Conservation (phyloP, 441 rosid species). For the Gossypium davidsonii region DNA sequence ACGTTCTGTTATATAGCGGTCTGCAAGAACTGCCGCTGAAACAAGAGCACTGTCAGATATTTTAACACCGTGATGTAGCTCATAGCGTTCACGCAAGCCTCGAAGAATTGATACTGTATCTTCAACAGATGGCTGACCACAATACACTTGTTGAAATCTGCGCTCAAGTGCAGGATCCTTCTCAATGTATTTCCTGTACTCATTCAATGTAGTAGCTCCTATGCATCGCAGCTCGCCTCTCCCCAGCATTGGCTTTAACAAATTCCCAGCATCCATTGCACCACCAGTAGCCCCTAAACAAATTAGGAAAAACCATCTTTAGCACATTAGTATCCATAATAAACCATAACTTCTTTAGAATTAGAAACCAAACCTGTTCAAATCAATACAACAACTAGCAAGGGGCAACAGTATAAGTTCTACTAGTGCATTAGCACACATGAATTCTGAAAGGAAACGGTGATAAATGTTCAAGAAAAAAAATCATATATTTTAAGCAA, state of each 20-base stretch:
- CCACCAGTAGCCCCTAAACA: constrained; percentile 62
- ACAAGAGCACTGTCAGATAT: constrained; percentile 74
- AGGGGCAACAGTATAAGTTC: not conserved
- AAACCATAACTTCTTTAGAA: not conserved
- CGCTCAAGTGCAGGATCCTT: constrained; percentile 78
- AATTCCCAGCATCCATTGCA: constrained; percentile 79
- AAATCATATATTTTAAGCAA: not conserved
- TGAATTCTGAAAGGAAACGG: not conserved
- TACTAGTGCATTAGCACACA: not conserved
- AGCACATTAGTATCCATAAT: not conserved
- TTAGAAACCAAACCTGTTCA: not conserved
- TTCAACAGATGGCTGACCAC: constrained; percentile 71
- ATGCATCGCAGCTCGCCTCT: constrained; percentile 77
- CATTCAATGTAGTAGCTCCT: constrained; percentile 71
- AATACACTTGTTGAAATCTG: constrained; percentile 72
- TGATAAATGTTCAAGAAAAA: not conserved
- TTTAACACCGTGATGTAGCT: constrained; percentile 71
- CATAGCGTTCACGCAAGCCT: constrained; percentile 65
- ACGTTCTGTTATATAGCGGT: constrained; percentile 67
- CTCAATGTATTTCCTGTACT: constrained; percentile 72
- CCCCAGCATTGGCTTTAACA: constrained; percentile 78
- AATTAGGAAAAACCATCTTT: not conserved
- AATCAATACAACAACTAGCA: not conserved
- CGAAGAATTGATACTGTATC: constrained; percentile 71
- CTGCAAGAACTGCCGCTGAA: constrained; percentile 64